These are phyloP conservation scores for Acacia pycnantha DNA, from an alignment of 331 rosid genomes.

Conservation along the genomic window DNA sequence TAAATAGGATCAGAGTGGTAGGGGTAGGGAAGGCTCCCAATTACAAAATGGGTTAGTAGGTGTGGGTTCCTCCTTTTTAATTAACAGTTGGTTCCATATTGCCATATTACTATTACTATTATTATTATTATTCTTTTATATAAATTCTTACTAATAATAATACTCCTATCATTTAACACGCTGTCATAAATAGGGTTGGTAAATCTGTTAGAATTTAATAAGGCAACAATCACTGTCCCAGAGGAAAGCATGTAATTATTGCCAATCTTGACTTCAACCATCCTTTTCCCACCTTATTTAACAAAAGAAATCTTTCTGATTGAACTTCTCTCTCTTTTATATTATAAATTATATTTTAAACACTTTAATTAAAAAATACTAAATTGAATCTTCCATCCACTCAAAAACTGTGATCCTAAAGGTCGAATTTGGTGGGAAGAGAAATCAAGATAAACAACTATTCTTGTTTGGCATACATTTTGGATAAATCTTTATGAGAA, in stretches of 20 bases:
- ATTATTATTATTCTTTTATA: too few relatives aligned
- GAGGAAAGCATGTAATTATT: background rate
- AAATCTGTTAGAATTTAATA: background rate
- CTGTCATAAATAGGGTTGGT: background rate
- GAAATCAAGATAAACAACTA: too few relatives aligned
- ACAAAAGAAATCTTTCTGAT: background rate
- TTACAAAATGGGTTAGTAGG: background rate
- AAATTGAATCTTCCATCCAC: too few relatives aligned
- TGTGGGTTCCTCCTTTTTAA: background rate
- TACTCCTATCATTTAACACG: background rate
- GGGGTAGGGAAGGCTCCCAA: background rate
- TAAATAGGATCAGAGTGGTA: too few relatives aligned
- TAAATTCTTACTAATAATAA: too few relatives aligned
- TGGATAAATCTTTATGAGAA: too few relatives aligned
- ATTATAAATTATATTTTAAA: background rate
- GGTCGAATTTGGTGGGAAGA: too few relatives aligned
- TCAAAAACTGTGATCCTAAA: background rate
- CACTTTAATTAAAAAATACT: background rate
- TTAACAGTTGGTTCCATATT: background rate
- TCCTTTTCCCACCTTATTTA: background rate
- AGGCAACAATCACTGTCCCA: background rate
- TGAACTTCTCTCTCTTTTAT: background rate
- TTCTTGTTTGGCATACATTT: too few relatives aligned
- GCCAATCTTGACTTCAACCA: background rate
- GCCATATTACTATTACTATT: background rate